phyloP scores from a whole-genome alignment of 306 rosid species.

The Cicer judaicum region DNA sequence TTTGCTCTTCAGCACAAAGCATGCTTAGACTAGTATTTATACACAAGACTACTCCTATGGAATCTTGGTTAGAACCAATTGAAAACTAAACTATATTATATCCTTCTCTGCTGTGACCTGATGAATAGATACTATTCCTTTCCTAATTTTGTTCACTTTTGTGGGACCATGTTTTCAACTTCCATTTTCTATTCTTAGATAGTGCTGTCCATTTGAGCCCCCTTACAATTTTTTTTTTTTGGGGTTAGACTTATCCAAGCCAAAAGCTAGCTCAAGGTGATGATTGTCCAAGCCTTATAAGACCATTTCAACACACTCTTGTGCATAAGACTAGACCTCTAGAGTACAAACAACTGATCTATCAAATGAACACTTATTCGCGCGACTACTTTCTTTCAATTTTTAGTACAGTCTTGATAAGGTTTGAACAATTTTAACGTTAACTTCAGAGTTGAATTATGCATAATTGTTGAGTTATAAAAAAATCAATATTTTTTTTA shows the following conservation, averaged over 20 bases:
- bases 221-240: background rate
- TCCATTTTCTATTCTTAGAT: conserved; percentile 54
- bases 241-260: too few relatives aligned
- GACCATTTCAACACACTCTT: too few relatives aligned
- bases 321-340: too few relatives aligned
- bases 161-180: conserved; percentile 57
- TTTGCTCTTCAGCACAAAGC: conserved; percentile 53
- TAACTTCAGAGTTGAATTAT: background rate
- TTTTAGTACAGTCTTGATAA: background rate
- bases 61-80: conserved; percentile 65
- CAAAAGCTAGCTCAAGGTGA: too few relatives aligned
- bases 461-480: background rate
- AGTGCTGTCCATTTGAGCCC: conserved; percentile 49
- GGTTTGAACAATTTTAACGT: background rate
- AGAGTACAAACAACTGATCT: background rate
- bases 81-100: conserved; percentile 45
- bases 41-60: conserved; percentile 46
- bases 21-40: conserved; percentile 57
- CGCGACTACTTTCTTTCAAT: background rate
- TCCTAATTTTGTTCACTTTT: conserved; percentile 50
- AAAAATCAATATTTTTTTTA: background rate
- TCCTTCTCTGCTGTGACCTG: conserved; percentile 59
- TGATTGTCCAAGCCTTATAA: too few relatives aligned
- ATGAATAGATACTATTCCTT: conserved; percentile 70
- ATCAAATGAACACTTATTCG: background rate